Conservation (phyloP, 169 alveolate species). For the Besnoitia besnoiti region DNA sequence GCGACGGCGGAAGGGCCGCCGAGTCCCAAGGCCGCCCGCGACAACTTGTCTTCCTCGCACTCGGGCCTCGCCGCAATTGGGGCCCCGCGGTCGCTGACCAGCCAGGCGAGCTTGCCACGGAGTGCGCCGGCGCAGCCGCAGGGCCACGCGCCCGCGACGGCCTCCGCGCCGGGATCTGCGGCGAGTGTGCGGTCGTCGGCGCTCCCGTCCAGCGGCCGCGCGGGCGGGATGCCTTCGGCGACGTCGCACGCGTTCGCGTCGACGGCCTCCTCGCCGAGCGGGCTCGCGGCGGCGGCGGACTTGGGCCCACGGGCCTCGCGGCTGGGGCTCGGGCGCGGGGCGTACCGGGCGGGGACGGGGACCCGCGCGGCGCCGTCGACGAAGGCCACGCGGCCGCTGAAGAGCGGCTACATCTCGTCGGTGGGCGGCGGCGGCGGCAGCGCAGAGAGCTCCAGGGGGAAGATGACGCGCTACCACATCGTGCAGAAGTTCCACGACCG, state of each 20-base stretch:
- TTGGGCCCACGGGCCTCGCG: neutral
- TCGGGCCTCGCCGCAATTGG: neutral
- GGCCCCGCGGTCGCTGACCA: neutral
- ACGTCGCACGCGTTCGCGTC: neutral
- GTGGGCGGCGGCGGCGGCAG: constrained; percentile 13
- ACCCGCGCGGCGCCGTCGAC: neutral
- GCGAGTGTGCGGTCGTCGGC: neutral
- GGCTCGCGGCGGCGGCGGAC: constrained; percentile 12
- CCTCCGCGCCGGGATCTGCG: no score
- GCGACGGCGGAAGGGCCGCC: no score
- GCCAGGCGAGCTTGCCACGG: no score
- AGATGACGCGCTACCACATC: constrained; percentile 21
- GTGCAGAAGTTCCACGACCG: constrained; percentile 48
- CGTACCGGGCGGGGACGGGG: neutral
- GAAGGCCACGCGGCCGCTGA: neutral
- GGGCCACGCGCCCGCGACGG: neutral
- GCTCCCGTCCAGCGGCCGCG: neutral
- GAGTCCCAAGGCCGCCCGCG: no score
- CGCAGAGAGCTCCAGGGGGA: neutral
- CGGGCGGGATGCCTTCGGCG: neutral
- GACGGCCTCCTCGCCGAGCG: neutral
- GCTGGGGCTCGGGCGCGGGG: neutral
- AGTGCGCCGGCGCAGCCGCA: neutral
- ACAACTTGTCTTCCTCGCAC: no score
- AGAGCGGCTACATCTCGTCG: constrained; percentile 15